Conservation (phyloP, 345 rosid genomes). For the Erucastrum elatum region DNA sequence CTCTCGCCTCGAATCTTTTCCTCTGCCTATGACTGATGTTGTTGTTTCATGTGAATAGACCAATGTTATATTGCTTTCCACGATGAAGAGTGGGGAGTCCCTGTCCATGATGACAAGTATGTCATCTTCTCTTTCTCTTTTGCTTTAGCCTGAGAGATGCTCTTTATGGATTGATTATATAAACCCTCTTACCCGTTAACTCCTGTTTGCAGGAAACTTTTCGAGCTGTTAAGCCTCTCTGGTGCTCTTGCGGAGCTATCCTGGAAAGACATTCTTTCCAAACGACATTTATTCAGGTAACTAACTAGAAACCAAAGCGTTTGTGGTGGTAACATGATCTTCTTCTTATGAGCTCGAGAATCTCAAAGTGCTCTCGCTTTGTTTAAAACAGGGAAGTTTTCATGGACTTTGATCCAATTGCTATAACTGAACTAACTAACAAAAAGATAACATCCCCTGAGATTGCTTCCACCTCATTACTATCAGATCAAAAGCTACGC, state of each 20-base stretch:
- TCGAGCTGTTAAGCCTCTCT: conserved; percentile 70
- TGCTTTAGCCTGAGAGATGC: background rate
- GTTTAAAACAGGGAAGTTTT: conserved; percentile 61
- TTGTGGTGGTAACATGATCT: background rate
- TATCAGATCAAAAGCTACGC: conserved; percentile 71
- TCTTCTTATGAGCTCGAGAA: background rate
- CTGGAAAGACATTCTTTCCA: conserved; percentile 78
- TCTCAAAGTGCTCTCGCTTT: conserved; percentile 14
- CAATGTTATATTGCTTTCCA: conserved; percentile 70
- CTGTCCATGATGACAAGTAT: conserved; percentile 62
- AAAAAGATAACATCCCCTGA: conserved; percentile 64
- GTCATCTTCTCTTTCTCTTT: conserved; percentile 12
- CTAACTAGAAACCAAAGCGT: conserved; percentile 33
- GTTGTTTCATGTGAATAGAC: conserved; percentile 38
- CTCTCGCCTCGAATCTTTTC: background rate
- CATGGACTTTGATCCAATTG: conserved; percentile 68
- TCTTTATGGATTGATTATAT: conserved; percentile 9
- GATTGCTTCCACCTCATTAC: conserved; percentile 49
- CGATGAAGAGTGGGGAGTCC: conserved; percentile 58
- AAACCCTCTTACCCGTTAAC: background rate
- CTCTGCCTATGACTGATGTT: background rate
- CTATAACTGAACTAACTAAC: conserved; percentile 57
- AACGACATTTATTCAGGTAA: conserved; percentile 72
- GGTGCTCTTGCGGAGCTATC: conserved; percentile 81
- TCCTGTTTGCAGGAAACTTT: conserved; percentile 59